These are phyloP conservation scores for Neostapfia colusana DNA, from an alignment of 176 grass and related monocot species.

Conservation along the genomic window DNA sequence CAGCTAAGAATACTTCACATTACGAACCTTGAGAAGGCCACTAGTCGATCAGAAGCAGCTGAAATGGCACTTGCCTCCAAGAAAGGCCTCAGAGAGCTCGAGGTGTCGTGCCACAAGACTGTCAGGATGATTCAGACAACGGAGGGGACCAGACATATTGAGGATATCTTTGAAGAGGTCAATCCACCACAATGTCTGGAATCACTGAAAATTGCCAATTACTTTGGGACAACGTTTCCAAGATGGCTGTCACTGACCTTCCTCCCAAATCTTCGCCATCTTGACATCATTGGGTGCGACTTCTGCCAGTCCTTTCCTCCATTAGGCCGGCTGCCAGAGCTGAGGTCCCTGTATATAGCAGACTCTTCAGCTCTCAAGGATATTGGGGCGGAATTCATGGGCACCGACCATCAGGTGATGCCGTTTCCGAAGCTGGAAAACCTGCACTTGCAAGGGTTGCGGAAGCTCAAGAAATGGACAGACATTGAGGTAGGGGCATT, in stretches of 20 bases:
- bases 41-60: conserved; percentile 39
- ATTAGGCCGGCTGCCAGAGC: conserved; percentile 57
- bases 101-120: conserved; percentile 45
- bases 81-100: conserved; percentile 57
- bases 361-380: conserved; percentile 42
- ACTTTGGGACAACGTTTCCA: conserved; percentile 59
- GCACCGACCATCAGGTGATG: conserved; percentile 44
- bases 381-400: conserved; percentile 52
- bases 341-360: conserved; percentile 59
- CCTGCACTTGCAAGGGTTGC: conserved; percentile 57
- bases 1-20: conserved; percentile 61
- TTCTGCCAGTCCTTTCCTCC: conserved; percentile 50
- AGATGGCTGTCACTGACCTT: conserved; percentile 56
- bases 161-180: conserved; percentile 46
- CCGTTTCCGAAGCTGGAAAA: conserved; percentile 68
- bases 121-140: conserved; percentile 29
- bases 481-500: conserved; percentile 44
- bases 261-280: conserved; percentile 54
- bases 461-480: conserved; percentile 57
- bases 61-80: conserved; percentile 44
- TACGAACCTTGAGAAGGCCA: conserved; percentile 56
- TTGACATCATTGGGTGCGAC: conserved; percentile 54
- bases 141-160: conserved; percentile 35
- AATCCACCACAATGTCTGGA: conserved; percentile 59
- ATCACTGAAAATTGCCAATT: conserved; percentile 61